Evolutionary conservation across 2,329 filamentous ascomycete species (phyloP), one percentile per base, ranked within the genome.

Genomic region (Fusarium nematophilum): DNA sequence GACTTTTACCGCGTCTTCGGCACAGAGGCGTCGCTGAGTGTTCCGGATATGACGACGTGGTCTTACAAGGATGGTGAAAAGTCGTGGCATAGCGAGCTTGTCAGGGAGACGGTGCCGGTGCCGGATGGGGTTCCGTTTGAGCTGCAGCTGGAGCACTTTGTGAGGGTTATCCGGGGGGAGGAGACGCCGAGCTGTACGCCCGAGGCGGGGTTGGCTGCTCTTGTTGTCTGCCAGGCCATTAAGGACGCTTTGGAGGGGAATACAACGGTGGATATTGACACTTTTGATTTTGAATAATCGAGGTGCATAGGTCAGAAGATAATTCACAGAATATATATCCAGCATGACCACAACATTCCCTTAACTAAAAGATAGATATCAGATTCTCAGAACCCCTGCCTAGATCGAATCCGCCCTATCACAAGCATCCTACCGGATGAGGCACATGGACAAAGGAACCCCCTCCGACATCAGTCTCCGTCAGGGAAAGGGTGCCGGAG

Each of bases 1-100:
- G 79, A 78, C 58, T 80, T 84, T 43, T 86, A 86, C 53, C 77
- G 83, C 1, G 79, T 87, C n/a, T 81, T 86, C 55, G 83, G 83
- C 0, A 80, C 79, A 0, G 71, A 82, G 3, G 84, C 72, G 1
- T 78, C 75, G 15, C 65, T 87, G 1, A 85, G 83, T 64, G 79
- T 86, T 13, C 82, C 82, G 1, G 83, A 85, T 67, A 78, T 85
- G 75, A 78, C 72, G 3, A 59, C 76, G 1, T 83, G 78, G 76
- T 80, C 74, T n/a, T 82, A 85, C 66, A 66, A 58, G 3, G 68
- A 57, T 3, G 55, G 38, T 1, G 59, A 73, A 48, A 80, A 78
- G 66, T 78, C 74, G 26, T 84, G 81, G 81, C 66, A 68, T 14
- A 66, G 72, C 14, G 59, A 66, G 21, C 46, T 84, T 40, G 57